A percentile compares a stretch with the other conserved stretches of the same genome.
phyloP scores from a whole-genome alignment of 2,329 filamentous ascomycete genomes.

The Fusarium foetens region DNA sequence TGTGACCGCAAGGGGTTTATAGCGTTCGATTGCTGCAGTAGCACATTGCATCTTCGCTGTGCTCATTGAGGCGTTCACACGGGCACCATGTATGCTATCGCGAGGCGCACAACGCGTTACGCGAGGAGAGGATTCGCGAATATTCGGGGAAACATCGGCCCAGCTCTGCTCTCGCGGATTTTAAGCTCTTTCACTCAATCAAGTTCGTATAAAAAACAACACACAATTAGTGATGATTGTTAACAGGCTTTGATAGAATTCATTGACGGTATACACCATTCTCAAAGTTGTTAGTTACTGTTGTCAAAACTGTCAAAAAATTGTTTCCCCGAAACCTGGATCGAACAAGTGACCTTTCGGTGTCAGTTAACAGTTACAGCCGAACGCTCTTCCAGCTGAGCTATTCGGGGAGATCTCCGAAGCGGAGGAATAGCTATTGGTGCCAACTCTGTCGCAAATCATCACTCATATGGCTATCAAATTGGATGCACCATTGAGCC shows the following conservation, averaged over 20 bases:
- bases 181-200: not conserved
- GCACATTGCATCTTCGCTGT: not conserved
- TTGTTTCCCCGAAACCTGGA: slow-evolving; percentile 23
- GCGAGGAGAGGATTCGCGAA: not conserved
- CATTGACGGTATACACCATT: not conserved
- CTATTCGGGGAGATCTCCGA: slow-evolving; percentile 27
- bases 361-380: slow-evolving; percentile 28
- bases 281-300: too few species aligned
- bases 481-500: not conserved
- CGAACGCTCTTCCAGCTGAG: slow-evolving; percentile 30
- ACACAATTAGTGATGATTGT: too few species aligned
- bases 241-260: not conserved
- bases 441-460: rapidly evolving
- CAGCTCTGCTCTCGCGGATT: not conserved
- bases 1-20: too few species aligned
- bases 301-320: not conserved
- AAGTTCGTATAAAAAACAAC: too few species aligned
- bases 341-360: slow-evolving; percentile 31
- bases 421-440: slow-evolving; percentile 21
- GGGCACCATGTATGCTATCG: not conserved
- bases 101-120: not conserved
- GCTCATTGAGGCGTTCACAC: not conserved
- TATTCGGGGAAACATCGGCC: not conserved
- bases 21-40: not conserved
- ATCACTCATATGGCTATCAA: rapidly evolving